Evolutionary conservation across 805 yeast species (phyloP), one percentile per base, ranked within the genome.

Genomic region (Zygoascus flipseniorum): DNA sequence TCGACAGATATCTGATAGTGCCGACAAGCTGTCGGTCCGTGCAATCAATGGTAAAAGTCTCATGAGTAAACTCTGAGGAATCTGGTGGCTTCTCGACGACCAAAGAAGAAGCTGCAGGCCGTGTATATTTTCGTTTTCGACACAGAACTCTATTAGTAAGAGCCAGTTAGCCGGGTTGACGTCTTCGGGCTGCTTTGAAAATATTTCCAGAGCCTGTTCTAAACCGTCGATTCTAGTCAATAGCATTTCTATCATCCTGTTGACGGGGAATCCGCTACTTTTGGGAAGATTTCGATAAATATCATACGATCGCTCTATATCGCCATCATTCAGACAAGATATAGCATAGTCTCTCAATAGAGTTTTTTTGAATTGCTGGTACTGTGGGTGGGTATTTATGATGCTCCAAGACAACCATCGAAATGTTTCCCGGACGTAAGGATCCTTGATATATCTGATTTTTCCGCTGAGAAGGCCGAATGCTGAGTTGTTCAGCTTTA

Each of bases 401-500:
- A 41, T 9, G 16, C 9, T 18, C 8, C 8, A 18, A 10, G 46
- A 8, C 48, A 23, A 20, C 26, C n/a, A 26, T 45, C 18, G 31
- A 9, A 43, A 55, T 13, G 47, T 44, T 5, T 13, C 31, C 13
- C 54, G 31, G 8, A 48, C 42, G 48, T 47, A 55, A 11, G 53
- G 46, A 32, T 57, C 58, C 19, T 31, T 37, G 3, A 48, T 51
- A 35, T 19, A 48, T 43, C 60, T 28, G 13, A 57, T 13, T n/a
- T 31, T 14, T 54, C 57, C 53, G 10, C 23, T 14, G n/a, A 54
- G n/a, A 14, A 26, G 41, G 11, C 32, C 44, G 16, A 47, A 42
- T 19, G 28, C 32, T 3, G 26, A 13, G 10, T 26, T 14, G 20
- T 39, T 32, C 16, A 54, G n/a, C 35, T 14, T 28, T 10, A 51